Evolutionary conservation across 2,329 filamentous ascomycete genomes (phyloP), one percentile per base, ranked within the genome.

Genomic region (Coniochaeta ligniaria): DNA sequence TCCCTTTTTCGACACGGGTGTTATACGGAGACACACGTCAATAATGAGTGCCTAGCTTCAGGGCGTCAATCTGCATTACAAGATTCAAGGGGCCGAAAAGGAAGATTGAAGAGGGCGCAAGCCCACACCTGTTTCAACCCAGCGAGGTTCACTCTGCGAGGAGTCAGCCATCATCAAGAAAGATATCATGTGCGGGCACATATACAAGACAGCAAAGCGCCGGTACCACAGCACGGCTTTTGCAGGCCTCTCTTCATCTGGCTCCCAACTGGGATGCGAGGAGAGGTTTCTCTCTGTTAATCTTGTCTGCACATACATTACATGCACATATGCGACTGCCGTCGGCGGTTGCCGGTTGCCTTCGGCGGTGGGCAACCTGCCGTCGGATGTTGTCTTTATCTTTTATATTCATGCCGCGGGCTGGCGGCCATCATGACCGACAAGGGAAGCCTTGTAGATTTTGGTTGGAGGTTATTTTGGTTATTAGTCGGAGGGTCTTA

Each of bases 171-270:
- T 12, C 47, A 52, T 52, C 9, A 22, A 52, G 20, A 26, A 22
- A 52, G 20, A 26, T 22, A 52, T 52, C 22, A 52, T 38, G 54
- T 56, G 54, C 54, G 33, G 54, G 54, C 54, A 56, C 54, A 56
- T 38, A 38, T n/a, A 55, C 31, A 35, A 36, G 31, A 54, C 33
- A 43, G 47, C 58, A 41, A 20, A 36, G 60, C 56, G 60, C 64
- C 60, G 64, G 62, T 63, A 64, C 14, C 58, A 64, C 61, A 61
- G 63, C 26, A 63, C 60, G 60, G 60, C 58, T 24, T 35, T 47
- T 54, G 24, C 58, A 20, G 33, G 9, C 26, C 26, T 31, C 35
- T 36, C 24, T 45, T 54, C 55, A 35, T 12, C 8, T 26, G 22
- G 33, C 47, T 36, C 33, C 35, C 47, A 58, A 47, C 56, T 45